Percentiles rank a stretch among this genome's conserved stretches.
Conservation (phyloP, 139 green algal genomes). For the Chlamydomonas incerta region DNA sequence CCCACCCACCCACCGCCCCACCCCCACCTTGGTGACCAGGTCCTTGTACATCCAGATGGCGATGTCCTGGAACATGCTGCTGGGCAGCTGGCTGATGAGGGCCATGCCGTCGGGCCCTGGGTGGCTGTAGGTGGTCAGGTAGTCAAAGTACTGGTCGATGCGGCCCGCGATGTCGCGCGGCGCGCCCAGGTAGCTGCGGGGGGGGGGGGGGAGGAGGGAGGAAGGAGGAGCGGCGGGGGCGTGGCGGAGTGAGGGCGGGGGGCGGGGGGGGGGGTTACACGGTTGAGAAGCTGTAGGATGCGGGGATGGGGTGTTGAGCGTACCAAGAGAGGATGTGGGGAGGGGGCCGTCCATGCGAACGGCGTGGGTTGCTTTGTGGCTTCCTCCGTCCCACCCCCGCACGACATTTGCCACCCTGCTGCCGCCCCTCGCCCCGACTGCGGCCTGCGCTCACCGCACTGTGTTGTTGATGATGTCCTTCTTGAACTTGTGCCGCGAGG, state of each 20-base stretch:
- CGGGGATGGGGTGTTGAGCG: no score
- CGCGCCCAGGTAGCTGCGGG: slow-evolving; percentile 59
- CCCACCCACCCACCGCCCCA: no score
- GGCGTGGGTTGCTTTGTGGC: no score
- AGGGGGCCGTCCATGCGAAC: no score
- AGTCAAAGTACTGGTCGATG: slow-evolving; percentile 59
- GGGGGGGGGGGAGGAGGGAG: neutral
- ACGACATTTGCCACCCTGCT: no score
- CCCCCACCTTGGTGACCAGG: slow-evolving; percentile 51
- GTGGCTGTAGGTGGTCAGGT: slow-evolving; percentile 64
- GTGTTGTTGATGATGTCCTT: slow-evolving; percentile 74
- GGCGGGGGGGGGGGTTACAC: no score
- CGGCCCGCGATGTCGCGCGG: slow-evolving; percentile 41
- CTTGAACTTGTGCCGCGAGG: slow-evolving; percentile 66
- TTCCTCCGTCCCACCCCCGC: no score
- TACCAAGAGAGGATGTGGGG: no score
- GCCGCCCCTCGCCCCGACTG: no score
- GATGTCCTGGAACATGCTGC: slow-evolving; percentile 66
- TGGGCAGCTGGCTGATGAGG: slow-evolving; percentile 64
- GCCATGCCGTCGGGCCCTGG: slow-evolving; percentile 71
- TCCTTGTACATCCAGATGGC: slow-evolving; percentile 60
- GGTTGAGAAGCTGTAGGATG: no score
- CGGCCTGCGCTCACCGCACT: slow-evolving; percentile 59
- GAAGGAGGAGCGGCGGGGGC: neutral
- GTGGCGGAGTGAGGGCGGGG: neutral